Evolutionary conservation across 2,329 filamentous ascomycete species (phyloP), one percentile per base, ranked within the genome.

Genomic region (Alternaria ventricosa): DNA sequence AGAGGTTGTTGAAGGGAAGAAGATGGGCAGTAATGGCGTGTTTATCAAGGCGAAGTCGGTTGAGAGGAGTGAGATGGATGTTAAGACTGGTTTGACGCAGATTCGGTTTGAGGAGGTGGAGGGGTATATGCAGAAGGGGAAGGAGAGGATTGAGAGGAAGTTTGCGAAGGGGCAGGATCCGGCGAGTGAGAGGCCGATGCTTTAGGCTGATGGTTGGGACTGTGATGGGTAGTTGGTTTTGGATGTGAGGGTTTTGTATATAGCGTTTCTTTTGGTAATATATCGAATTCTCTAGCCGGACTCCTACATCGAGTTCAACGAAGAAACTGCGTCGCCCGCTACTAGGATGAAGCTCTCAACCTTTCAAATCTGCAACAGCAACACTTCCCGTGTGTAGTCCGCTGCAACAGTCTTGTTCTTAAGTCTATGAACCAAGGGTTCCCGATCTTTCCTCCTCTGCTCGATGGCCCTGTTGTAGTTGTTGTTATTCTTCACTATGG

Each of bases 21-120:
- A 57, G 46, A 4, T 74, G 22, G 49, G 60, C 47, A 76, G 68
- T n/a, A 70, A 64, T 43, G 80, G 70, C 1, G 64, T 65, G 22
- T 68, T 73, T 15, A 57, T 80, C 3, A 53, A 58, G 28, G 79
- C 76, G 25, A 80, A 79, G 72, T 76, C 55, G 9, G 56, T 78
- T 57, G 64, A 62, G 55, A 72, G 66, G 60, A 69, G 58, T 25
- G 60, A 61, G 25, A 61, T 78, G 27, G 74, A 78, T 70, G 67
- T 80, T 1, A 12, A 15, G 20, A 61, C 23, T 8, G 65, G 61
- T 5, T 61, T 80, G 65, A 76, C 66, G 15, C 56, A 67, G 8
- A 69, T 81, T 59, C 73, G 18, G 5, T 79, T 80, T 50, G 76
- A 75, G 28, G 60, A 80, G 61, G 78, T 75, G 1, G 56, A 58